These are phyloP conservation scores for Nissolia schottii DNA, from an alignment of 306 rosid species.

Conservation along the genomic window DNA sequence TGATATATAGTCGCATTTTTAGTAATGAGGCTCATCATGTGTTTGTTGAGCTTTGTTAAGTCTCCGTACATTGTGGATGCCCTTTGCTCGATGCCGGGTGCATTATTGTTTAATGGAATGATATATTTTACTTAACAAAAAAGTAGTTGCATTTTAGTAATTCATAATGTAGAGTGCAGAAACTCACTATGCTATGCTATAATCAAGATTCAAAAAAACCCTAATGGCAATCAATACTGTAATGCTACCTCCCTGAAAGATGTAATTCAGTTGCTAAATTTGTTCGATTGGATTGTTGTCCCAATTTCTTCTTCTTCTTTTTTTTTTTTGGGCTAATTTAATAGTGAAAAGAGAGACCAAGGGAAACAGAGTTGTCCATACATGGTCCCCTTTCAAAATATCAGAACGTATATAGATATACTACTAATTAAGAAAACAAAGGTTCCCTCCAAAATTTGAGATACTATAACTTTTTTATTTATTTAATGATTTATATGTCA, in stretches of 20 bases:
- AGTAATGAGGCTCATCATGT: no score
- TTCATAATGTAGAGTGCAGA: neutral
- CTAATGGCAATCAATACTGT: neutral
- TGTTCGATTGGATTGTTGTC: slow-evolving; percentile 25
- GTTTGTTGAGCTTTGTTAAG: no score
- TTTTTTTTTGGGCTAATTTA: slow-evolving; percentile 8
- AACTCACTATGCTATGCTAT: neutral
- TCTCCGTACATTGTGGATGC: no score
- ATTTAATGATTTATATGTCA: no score
- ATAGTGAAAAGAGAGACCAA: neutral
- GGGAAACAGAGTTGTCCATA: neutral
- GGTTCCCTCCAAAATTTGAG: neutral
- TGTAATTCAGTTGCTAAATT: slow-evolving; percentile 26
- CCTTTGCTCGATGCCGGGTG: no score
- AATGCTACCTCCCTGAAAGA: slow-evolving; percentile 8
- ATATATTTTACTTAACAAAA: no score
- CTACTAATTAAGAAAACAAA: no score
- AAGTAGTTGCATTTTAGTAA: no score
- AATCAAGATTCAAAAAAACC: neutral
- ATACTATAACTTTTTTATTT: neutral
- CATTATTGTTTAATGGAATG: no score
- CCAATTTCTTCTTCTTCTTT: slow-evolving; percentile 28
- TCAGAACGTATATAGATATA: neutral
- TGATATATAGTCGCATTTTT: neutral
- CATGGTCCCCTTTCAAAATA: slow-evolving; percentile 1